Percentiles rank a stretch among this genome's conserved stretches.
These are phyloP conservation scores for Coemansia sp. DNA, from an alignment of 192 early-diverging fungal species.

Conservation along the genomic window DNA sequence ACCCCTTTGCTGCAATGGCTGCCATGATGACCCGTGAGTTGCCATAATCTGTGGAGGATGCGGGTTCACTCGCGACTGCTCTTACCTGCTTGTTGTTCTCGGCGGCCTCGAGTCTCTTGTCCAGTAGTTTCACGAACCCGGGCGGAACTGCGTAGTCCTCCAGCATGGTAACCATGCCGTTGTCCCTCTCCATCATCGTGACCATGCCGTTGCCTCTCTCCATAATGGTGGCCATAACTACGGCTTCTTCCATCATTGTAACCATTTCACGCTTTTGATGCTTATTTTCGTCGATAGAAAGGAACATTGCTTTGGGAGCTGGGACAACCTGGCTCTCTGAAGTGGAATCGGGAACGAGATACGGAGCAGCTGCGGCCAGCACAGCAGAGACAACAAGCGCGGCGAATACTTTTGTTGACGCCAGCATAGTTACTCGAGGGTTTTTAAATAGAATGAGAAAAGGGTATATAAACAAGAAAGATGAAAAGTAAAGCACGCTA, in stretches of 20 bases:
- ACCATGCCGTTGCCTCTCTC: neutral
- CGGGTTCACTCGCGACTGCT: neutral
- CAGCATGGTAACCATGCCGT: too few relatives aligned
- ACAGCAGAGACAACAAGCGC: neutral
- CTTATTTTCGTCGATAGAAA: neutral
- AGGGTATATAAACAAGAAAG: neutral
- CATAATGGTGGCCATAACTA: neutral
- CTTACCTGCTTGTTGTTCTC: neutral
- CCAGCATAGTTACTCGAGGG: neutral
- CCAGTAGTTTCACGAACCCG: neutral
- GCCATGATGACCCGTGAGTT: slow-evolving; percentile 1
- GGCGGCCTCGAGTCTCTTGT: neutral
- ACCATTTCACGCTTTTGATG: neutral
- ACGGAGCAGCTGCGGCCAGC: neutral
- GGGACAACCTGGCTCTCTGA: neutral
- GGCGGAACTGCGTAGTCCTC: neutral
- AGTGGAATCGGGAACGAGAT: neutral
- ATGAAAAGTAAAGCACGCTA: neutral
- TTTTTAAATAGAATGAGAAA: neutral
- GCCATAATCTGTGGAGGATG: neutral
- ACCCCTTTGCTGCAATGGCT: slow-evolving; percentile 8
- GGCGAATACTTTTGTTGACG: neutral
- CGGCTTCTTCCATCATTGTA: too few relatives aligned
- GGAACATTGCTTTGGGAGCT: neutral
- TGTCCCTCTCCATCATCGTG: too few relatives aligned